A percentile compares a stretch with the other conserved stretches of the same genome.
These are phyloP conservation scores for Sherardia arvensis DNA, from an alignment of 257 asterid genomes.

Conservation along the genomic window DNA sequence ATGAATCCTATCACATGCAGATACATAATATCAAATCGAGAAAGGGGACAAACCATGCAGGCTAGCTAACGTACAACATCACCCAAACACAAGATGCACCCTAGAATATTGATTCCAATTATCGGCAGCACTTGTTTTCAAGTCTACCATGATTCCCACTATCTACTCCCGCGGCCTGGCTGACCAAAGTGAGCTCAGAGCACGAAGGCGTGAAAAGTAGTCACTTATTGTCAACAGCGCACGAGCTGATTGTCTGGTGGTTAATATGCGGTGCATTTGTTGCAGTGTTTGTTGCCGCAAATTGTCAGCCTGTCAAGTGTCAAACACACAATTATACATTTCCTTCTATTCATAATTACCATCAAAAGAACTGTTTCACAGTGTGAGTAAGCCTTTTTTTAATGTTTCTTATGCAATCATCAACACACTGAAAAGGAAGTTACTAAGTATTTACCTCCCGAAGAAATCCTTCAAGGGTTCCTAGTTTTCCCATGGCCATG, in stretches of 20 bases:
- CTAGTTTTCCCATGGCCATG: slow-evolving; percentile 97
- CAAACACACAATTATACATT: neutral
- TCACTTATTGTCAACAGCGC: slow-evolving; percentile 67
- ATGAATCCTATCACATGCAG: slow-evolving; percentile 5
- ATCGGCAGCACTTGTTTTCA: neutral
- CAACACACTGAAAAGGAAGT: neutral
- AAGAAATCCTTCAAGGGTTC: slow-evolving; percentile 79
- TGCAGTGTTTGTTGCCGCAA: slow-evolving; percentile 81
- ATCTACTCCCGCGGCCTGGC: slow-evolving; percentile 79
- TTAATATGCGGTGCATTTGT: slow-evolving; percentile 74
- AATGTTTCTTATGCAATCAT: neutral
- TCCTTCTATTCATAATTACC: neutral
- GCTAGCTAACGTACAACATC: neutral
- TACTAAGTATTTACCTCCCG: slow-evolving; percentile 45
- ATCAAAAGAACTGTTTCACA: neutral
- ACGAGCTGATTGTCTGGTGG: slow-evolving; percentile 87
- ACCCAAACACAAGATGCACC: neutral
- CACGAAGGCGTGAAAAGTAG: slow-evolving; percentile 80
- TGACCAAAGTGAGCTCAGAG: slow-evolving; percentile 91
- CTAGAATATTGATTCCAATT: neutral
- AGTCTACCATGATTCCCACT: neutral
- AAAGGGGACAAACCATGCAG: neutral
- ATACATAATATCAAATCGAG: neutral
- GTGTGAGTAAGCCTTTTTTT: neutral
- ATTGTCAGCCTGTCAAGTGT: slow-evolving; percentile 62